A percentile compares a stretch with the other conserved stretches of the same genome.
These are phyloP conservation scores for Cladophialophora carrionii DNA, from an alignment of 2,329 filamentous ascomycete genomes.

Conservation along the genomic window DNA sequence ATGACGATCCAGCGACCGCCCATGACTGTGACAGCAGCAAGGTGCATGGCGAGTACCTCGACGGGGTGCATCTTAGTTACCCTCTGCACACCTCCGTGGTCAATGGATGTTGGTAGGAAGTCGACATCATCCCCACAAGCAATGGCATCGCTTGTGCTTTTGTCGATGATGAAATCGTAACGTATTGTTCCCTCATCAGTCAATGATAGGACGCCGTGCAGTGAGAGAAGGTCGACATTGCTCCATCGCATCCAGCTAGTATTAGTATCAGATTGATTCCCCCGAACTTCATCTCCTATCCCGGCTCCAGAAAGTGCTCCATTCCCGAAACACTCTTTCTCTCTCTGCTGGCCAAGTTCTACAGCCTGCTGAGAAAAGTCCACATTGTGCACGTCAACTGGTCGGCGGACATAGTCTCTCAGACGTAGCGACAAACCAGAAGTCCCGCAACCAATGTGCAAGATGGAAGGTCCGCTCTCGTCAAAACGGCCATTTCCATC, in stretches of 20 bases:
- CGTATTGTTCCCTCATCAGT: neutral
- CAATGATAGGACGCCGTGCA: slow-evolving; percentile 6
- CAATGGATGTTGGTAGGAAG: slow-evolving; percentile 5
- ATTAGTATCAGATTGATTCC: neutral
- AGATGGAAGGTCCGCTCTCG: neutral
- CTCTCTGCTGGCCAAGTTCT: slow-evolving; percentile 2
- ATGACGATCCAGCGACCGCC: slow-evolving; percentile 15
- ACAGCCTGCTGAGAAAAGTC: slow-evolving; percentile 14
- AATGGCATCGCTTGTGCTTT: slow-evolving; percentile 24
- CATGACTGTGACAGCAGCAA: slow-evolving; percentile 15
- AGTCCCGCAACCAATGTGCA: slow-evolving; percentile 18
- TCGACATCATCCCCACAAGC: slow-evolving; percentile 17
- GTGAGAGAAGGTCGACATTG: slow-evolving; percentile 14
- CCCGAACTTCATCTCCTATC: neutral
- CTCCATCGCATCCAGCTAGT: slow-evolving; percentile 10
- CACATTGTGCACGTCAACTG: slow-evolving; percentile 18
- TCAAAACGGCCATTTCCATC: neutral
- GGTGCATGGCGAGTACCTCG: neutral
- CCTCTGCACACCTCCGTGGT: neutral
- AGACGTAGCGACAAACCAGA: slow-evolving; percentile 15
- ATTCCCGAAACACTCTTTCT: neutral
- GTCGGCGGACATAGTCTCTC: slow-evolving; percentile 5
- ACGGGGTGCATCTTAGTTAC: neutral
- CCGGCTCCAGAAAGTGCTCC: neutral
- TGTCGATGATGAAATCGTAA: slow-evolving; percentile 24